A percentile compares a stretch with the other conserved stretches of the same genome.
These are phyloP conservation scores for Ogataea nitratoaversa DNA, from an alignment of 805 yeast genomes.

Conservation along the genomic window DNA sequence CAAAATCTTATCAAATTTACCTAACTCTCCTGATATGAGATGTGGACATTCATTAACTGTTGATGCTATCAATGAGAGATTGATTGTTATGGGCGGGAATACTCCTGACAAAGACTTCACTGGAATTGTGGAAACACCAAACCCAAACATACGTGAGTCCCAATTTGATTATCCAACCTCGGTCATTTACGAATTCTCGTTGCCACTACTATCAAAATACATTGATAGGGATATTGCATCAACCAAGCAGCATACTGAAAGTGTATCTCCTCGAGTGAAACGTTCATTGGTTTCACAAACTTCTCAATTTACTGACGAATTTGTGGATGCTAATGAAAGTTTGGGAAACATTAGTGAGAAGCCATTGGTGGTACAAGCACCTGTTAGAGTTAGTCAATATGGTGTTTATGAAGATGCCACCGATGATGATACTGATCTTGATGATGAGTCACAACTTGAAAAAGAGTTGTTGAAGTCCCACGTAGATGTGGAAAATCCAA, in stretches of 20 bases:
- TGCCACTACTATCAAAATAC: constrained; percentile 21
- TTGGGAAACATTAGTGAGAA: constrained; percentile 4
- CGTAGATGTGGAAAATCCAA: not conserved
- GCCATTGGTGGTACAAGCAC: constrained; percentile 9
- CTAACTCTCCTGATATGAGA: constrained; percentile 68
- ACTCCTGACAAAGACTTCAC: constrained; percentile 53
- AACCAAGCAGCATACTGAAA: not conserved
- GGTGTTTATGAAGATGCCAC: constrained; percentile 18
- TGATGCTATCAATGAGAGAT: constrained; percentile 57
- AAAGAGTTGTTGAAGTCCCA: not conserved
- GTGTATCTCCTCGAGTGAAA: not conserved
- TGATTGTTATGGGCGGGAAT: constrained; percentile 91
- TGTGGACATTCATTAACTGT: constrained; percentile 89
- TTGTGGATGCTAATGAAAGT: constrained; percentile 14
- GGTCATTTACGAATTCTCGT: constrained; percentile 34
- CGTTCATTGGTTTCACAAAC: not conserved
- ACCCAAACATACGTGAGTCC: constrained; percentile 25
- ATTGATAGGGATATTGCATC: constrained; percentile 19
- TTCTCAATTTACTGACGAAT: constrained; percentile 1
- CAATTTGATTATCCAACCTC: constrained; percentile 29
- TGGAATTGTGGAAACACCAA: constrained; percentile 18
- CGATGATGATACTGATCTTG: constrained; percentile 10
- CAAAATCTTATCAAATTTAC: constrained; percentile 39
- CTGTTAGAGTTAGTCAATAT: constrained; percentile 16
- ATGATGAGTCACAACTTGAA: not conserved